Evolutionary conservation across 148 eudicot genomes (phyloP).

Genomic region (Heliosperma pusillum): DNA sequence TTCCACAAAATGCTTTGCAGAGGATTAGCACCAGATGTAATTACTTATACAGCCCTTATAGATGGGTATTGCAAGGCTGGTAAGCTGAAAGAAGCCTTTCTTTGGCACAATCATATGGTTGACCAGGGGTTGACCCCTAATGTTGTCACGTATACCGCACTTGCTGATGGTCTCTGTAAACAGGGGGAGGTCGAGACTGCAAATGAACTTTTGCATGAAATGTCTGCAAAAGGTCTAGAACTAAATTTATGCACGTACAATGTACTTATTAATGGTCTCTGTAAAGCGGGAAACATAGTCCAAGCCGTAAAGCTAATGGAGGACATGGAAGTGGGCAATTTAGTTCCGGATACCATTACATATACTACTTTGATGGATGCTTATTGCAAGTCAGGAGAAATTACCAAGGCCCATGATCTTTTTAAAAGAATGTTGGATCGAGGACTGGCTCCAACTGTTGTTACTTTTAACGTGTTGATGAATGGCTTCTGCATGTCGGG

Average conservation of each 20-base stretch:
- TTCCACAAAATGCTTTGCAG: conserved; percentile 58
- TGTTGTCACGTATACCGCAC: conserved; percentile 82
- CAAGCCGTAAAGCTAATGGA: conserved; percentile 66
- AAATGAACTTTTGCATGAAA: conserved; percentile 78
- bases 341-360: conserved; percentile 66
- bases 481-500: conserved; percentile 81
- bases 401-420: conserved; percentile 66
- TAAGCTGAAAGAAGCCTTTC: conserved; percentile 59
- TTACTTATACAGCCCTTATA: conserved; percentile 73
- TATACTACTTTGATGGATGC: conserved; percentile 93
- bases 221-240: conserved; percentile 67
- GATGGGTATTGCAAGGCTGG: conserved; percentile 93
- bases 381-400: conserved; percentile 74
- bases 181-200: conserved; percentile 77
- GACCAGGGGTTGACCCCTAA: conserved; percentile 58
- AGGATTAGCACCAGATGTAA: conserved; percentile 63
- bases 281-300: conserved; percentile 62
- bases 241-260: conserved; percentile 76
- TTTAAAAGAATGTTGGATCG: conserved; percentile 65
- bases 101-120: conserved; percentile 81
- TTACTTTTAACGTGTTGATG: conserved; percentile 88
- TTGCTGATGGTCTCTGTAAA: conserved; percentile 89
- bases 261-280: conserved; percentile 72
- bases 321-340: conserved; percentile 70
- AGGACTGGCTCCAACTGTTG: conserved; percentile 76